These are phyloP conservation scores for Leucogyrophana mollusca DNA, from an alignment of 768 basidiomycete genomes.

Conservation along the genomic window DNA sequence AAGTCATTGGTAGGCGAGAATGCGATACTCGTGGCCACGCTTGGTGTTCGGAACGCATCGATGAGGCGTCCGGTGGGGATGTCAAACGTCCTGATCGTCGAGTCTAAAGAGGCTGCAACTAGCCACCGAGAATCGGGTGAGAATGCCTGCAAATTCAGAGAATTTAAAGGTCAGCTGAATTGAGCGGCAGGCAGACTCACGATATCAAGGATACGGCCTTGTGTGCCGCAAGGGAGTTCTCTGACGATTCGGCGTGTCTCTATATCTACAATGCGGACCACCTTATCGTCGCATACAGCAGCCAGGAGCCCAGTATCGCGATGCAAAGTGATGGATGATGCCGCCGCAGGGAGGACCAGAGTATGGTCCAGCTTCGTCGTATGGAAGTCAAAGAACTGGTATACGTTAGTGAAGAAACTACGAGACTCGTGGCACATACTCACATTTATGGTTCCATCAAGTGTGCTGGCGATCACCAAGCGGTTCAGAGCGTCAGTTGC, in stretches of 20 bases:
- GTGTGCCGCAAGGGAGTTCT: slow-evolving; percentile 76
- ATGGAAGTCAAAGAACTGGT: slow-evolving; percentile 96
- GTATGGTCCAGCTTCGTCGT: slow-evolving; percentile 71
- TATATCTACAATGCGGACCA: slow-evolving; percentile 84
- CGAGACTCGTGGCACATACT: slow-evolving; percentile 25
- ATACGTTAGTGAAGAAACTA: neutral
- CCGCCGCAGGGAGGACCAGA: slow-evolving; percentile 63
- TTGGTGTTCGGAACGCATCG: slow-evolving; percentile 86
- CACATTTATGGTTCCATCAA: slow-evolving; percentile 89
- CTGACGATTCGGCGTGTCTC: slow-evolving; percentile 87
- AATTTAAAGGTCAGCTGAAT: slow-evolving; percentile 3
- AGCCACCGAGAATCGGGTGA: slow-evolving; percentile 97
- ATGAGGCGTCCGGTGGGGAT: slow-evolving; percentile 91
- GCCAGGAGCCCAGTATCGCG: slow-evolving; percentile 85
- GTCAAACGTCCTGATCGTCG: slow-evolving; percentile 92
- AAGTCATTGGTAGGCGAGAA: slow-evolving; percentile 97
- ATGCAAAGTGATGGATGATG: slow-evolving; percentile 73
- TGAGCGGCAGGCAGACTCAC: slow-evolving; percentile 43
- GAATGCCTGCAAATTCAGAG: slow-evolving; percentile 61
- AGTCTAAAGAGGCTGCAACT: slow-evolving; percentile 84
- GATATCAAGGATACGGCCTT: slow-evolving; percentile 84
- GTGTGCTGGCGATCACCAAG: slow-evolving; percentile 76
- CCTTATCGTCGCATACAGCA: slow-evolving; percentile 80
- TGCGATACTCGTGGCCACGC: slow-evolving; percentile 84
- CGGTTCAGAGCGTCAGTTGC: slow-evolving; percentile 85